Percentiles rank a stretch among this genome's conserved stretches.
These are phyloP conservation scores for Pseudonectria foliicola DNA, from an alignment of 2,329 filamentous ascomycete species.

Conservation along the genomic window DNA sequence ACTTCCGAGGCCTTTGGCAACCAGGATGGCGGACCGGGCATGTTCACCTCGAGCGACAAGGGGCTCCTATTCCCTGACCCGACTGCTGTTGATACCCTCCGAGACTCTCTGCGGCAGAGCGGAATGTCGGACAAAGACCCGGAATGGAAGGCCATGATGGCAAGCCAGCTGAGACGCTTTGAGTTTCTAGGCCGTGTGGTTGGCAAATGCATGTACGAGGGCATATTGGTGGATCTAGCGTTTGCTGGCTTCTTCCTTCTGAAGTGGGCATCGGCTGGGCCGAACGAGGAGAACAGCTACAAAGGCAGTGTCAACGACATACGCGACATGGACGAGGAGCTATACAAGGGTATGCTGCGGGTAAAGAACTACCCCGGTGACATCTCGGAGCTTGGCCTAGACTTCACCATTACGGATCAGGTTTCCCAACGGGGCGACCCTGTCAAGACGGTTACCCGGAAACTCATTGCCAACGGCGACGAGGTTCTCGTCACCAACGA, in stretches of 20 bases:
- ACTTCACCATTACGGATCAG: conserved; percentile 82
- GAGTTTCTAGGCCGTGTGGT: conserved; percentile 91
- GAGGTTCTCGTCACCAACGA: conserved; percentile 79
- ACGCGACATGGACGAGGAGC: conserved; percentile 78
- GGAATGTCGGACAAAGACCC: conserved; percentile 46
- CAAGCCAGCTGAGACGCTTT: conserved; percentile 62
- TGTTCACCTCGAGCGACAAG: conserved; percentile 80
- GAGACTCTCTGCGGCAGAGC: conserved; percentile 46
- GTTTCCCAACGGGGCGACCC: conserved; percentile 39
- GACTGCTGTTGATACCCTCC: conserved; percentile 61
- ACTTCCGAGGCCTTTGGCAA: conserved; percentile 75
- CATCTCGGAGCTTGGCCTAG: conserved; percentile 62
- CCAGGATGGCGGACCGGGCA: conserved; percentile 35
- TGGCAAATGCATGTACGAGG: conserved; percentile 95
- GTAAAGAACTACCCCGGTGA: conserved; percentile 83
- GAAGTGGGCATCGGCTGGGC: conserved; percentile 79
- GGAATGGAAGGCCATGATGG: conserved; percentile 51
- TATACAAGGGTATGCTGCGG: conserved; percentile 78
- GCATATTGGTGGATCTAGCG: conserved; percentile 84
- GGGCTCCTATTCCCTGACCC: conserved; percentile 89
- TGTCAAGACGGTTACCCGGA: conserved; percentile 59
- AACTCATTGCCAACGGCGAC: conserved; percentile 70
- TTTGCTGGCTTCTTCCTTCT: conserved; percentile 95
- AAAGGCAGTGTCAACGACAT: conserved; percentile 93
- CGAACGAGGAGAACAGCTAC: conserved; percentile 61